Conservation (phyloP, 1,139 yeast species). For the Saccharomyces hybrid region DNA sequence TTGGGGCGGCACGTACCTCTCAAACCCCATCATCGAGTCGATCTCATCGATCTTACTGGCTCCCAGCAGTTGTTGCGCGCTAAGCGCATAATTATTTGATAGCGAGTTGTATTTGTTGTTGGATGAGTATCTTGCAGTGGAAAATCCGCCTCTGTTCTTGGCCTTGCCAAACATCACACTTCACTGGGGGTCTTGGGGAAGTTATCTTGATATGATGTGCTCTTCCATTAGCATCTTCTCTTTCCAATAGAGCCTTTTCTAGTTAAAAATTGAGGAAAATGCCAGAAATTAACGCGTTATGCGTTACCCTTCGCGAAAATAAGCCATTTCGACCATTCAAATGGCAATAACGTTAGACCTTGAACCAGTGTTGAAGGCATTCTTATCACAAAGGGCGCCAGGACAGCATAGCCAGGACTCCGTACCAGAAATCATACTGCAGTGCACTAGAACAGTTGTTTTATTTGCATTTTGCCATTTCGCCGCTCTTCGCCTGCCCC, state of each 20-base stretch:
- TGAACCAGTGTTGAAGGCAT: not conserved
- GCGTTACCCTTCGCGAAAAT: not conserved
- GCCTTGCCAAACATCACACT: slow-evolving; percentile 2
- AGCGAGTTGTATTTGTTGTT: slow-evolving; percentile 3
- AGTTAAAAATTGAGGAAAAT: not conserved
- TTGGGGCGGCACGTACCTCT: slow-evolving; percentile 39
- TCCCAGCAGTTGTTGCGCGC: slow-evolving; percentile 29
- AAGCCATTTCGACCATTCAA: not conserved
- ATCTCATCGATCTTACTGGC: slow-evolving; percentile 47
- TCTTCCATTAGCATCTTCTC: not conserved
- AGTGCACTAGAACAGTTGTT: not conserved
- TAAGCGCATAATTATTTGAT: slow-evolving; percentile 21
- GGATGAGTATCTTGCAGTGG: slow-evolving; percentile 9
- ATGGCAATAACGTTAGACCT: not conserved
- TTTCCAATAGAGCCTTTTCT: not conserved
- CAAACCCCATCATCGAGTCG: slow-evolving; percentile 80
- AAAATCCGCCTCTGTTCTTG: slow-evolving; percentile 9
- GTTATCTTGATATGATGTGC: not conserved
- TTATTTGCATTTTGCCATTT: not conserved
- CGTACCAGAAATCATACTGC: not conserved
- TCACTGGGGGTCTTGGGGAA: not conserved
- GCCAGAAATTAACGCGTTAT: not conserved
- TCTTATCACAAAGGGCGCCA: not conserved
- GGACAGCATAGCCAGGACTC: not conserved
- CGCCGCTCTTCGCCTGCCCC: not conserved